Evolutionary conservation across 2,329 filamentous ascomycete genomes (phyloP), one percentile per base, ranked within the genome.

Genomic region (Diaporthe destruens): DNA sequence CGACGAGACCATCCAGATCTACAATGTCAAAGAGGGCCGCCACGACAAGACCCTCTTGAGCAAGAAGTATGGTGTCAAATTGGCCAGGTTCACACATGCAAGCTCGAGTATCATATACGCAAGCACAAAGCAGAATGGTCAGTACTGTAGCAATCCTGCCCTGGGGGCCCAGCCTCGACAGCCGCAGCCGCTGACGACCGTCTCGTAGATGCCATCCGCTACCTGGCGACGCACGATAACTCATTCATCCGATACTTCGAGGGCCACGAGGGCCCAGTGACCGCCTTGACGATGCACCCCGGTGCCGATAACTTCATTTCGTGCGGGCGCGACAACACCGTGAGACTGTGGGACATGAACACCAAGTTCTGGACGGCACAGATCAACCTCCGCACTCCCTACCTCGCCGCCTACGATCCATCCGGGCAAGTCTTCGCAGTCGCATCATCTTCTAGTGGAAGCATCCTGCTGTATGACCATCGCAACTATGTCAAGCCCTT

Each of bases 401-500:
- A 93, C 77, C 91, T 99, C 20, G 90, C 94, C 25, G 93, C 96
- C 6, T 98, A 94, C 83, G 96, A 99, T 78, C 96, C 96, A 0
- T 97, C 95, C 0, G 96, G 95, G 7, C 93, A 92, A 44, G 93
- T 98, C 72, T 97, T 99, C 77, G 96, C 96, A 23, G 90, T 98
- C 61, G 96, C 92, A 5, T 97, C 93, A 0, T 93, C 96, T 6
- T 88, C 89, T 4, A 93, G 94, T 53, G 94, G 94, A 61, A 90
- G 90, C 3, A 87, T 99, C 61, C 87, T 98, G 20, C 90, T 99
- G 61, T 99, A 98, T 84, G 96, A 99, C 81, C 89, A 95, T 76
- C 92, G 95, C 76, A 97, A 98, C 81, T 98, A 94, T 83, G 94
- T 98, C 81, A 97, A 96, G 81, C 96, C 96, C 0, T 97, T 99